A percentile compares a stretch with the other conserved stretches of the same genome.
These are phyloP conservation scores for Mariannaea elegans DNA, from an alignment of 2,329 filamentous ascomycete genomes.

Conservation along the genomic window DNA sequence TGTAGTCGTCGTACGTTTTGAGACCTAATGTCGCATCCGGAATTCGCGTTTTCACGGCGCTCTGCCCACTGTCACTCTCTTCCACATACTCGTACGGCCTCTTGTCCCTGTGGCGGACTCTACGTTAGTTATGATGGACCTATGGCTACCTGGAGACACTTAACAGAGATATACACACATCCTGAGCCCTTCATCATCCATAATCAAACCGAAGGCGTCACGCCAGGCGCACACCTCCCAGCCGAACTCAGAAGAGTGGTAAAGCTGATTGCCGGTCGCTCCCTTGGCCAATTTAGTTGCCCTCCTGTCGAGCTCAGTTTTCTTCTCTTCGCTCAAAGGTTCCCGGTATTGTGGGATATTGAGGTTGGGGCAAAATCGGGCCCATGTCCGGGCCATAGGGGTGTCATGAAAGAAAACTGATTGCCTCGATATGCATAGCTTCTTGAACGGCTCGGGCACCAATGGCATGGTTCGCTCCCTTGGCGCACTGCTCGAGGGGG, in stretches of 20 bases:
- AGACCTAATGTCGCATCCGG: neutral
- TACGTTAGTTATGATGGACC: neutral
- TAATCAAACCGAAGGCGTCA: neutral
- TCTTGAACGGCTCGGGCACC: neutral
- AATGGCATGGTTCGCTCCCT: neutral
- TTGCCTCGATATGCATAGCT: neutral
- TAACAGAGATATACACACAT: neutral
- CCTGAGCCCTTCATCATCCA: conserved; percentile 1
- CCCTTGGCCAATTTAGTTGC: neutral
- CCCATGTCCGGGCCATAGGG: neutral
- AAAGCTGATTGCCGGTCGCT: neutral
- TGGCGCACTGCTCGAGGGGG: neutral
- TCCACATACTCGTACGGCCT: neutral
- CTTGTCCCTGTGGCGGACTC: neutral
- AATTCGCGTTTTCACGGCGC: neutral
- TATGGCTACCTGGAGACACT: no score
- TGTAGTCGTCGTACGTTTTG: neutral
- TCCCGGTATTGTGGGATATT: neutral
- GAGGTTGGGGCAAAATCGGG: neutral
- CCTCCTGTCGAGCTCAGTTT: neutral
- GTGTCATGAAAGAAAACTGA: neutral
- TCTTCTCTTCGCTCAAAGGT: neutral
- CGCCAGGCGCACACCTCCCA: neutral
- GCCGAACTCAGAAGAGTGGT: neutral
- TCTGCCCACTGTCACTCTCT: neutral